These are phyloP conservation scores for Gracilariopsis chorda DNA, from an alignment of 23 red algal species.

Conservation along the genomic window DNA sequence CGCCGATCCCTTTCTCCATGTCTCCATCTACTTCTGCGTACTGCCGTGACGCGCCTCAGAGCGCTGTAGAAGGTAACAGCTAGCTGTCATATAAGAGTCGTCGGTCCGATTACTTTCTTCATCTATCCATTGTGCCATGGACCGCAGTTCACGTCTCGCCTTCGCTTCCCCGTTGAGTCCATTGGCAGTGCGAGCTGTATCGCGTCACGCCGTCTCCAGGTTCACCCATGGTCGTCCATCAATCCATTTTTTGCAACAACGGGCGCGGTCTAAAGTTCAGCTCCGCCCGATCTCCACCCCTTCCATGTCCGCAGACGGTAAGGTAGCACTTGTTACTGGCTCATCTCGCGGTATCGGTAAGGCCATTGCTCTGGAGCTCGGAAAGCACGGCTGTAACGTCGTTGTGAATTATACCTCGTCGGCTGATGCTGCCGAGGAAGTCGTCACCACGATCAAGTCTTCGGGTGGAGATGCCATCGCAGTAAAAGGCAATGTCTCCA, in stretches of 20 bases:
- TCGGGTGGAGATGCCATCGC: conserved; percentile 83
- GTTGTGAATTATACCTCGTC: conserved; percentile 94
- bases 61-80: too few relatives aligned
- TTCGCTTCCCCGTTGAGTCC: neutral
- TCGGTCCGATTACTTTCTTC: too few relatives aligned
- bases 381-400: conserved; percentile 72
- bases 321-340: conserved; percentile 96
- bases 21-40: too few relatives aligned
- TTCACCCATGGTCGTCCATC: neutral
- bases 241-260: neutral
- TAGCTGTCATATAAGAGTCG: too few relatives aligned
- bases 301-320: conserved; percentile 24
- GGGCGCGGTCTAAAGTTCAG: neutral
- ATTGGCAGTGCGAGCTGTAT: neutral
- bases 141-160: neutral
- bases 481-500: conserved; percentile 74
- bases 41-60: too few relatives aligned
- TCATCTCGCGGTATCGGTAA: conserved; percentile 91
- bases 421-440: conserved; percentile 71
- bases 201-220: neutral
- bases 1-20: too few relatives aligned
- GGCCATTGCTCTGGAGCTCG: conserved; percentile 83
- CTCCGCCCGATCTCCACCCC: neutral
- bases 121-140: neutral
- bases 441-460: conserved; percentile 73